Evolutionary conservation across 305 asterid species (phyloP), one percentile per base, ranked within the genome.

Genomic region (Withania somnifera): DNA sequence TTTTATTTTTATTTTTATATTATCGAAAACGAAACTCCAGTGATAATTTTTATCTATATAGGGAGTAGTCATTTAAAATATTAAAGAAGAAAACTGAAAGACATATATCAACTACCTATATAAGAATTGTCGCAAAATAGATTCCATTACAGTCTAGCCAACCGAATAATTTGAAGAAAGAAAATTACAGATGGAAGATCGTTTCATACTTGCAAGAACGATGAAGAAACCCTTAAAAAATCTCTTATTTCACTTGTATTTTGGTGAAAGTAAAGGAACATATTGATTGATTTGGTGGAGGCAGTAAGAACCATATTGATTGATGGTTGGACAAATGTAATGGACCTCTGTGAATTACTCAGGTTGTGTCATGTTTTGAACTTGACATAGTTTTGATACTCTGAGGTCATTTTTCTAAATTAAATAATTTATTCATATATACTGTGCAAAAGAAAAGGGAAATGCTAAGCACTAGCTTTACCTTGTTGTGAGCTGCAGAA

Each of bases 401-500:
- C 2, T 60, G 68, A 20, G 77, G 77, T 40, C 53, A 11, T 38
- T 75, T 47, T 50, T 8, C 0, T 7, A 15, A 71, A 50, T 75
- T 26, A 75, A 75, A 51, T 7, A 50, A 75, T 28, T 75, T 42
- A 75, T 50, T 47, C 26, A 75, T 15, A 28, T 47, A 75, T 66
- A 75, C 3, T 71, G 58, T 9, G 15, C 24, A 71, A 71, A 71
- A 10, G 22, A 71, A 68, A 75, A 17, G 28, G 61, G 14, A 28
- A 28, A 28, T 26, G 28, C 11, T 75, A 28, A 75, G 45, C 28
- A 50, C 79, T 50, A 75, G 84, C 38, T 87, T 84, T 84, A 90
- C 99, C 94, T 93, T 96, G 88, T 96, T 96, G 92, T 96, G 99
- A 83, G 99, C 99, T 84, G 98, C 99, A 36, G 99, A 96, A 68